A percentile compares a stretch with the other conserved stretches of the same genome.
These are phyloP conservation scores for Aspergillus novoparasiticus DNA, from an alignment of 2,329 filamentous ascomycete genomes.

Conservation along the genomic window DNA sequence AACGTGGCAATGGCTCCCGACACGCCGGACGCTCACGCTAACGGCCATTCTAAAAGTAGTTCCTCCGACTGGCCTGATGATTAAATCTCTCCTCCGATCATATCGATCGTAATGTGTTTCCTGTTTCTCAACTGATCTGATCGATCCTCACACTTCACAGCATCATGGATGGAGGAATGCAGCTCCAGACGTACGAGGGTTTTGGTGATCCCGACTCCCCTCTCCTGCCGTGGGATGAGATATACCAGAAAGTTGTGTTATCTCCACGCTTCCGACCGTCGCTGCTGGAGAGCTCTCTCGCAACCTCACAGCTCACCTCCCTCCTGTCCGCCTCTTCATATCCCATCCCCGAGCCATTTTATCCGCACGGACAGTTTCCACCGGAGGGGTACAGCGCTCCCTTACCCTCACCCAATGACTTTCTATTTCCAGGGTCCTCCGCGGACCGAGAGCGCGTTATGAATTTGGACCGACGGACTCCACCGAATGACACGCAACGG, in stretches of 20 bases:
- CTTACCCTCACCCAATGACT: conserved; percentile 2
- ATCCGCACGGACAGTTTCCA: background rate
- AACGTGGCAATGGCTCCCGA: background rate
- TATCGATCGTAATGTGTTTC: background rate
- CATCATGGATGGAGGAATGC: conserved; percentile 2
- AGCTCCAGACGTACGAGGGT: background rate
- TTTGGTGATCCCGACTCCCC: conserved; percentile 7
- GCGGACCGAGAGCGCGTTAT: background rate
- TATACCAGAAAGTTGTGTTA: conserved; percentile 9
- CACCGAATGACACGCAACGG: background rate
- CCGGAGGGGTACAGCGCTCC: background rate
- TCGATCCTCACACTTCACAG: background rate
- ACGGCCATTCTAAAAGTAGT: background rate
- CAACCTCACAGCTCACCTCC: conserved; percentile 15
- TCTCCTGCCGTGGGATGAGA: conserved; percentile 16
- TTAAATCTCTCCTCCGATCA: background rate
- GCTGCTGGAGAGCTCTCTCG: background rate
- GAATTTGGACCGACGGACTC: background rate
- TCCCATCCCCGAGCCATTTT: conserved; percentile 10
- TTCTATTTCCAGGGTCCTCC: conserved; percentile 1
- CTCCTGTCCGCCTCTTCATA: conserved; percentile 25
- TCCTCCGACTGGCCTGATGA: background rate
- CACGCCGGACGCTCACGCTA: background rate
- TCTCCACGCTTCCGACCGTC: conserved; percentile 9
- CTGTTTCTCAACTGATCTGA: background rate